Evolutionary conservation across 176 grass and related monocot genomes (phyloP).

Genomic region (Rhynchospora pubera): DNA sequence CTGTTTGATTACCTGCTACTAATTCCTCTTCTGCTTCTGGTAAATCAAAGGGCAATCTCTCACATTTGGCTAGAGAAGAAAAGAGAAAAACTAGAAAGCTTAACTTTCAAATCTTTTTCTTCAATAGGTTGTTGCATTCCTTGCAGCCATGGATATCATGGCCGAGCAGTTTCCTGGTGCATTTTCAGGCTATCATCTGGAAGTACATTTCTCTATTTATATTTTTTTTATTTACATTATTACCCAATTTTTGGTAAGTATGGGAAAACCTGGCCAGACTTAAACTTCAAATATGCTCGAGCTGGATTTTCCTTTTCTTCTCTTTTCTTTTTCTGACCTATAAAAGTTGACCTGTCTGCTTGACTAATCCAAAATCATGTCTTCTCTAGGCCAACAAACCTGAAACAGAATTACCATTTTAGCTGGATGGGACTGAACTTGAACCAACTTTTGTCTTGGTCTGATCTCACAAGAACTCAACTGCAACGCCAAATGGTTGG

Average conservation of each 20-base stretch:
- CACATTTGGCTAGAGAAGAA: no score
- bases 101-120: slow-evolving; percentile 9
- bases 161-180: slow-evolving; percentile 68
- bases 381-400: background rate
- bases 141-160: slow-evolving; percentile 66
- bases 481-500: background rate
- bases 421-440: background rate
- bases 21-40: no score
- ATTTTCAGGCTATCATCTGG: slow-evolving; percentile 58
- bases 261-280: background rate
- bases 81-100: no score
- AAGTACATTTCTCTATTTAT: slow-evolving; percentile 32
- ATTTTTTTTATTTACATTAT: background rate
- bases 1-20: no score
- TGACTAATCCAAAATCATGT: background rate
- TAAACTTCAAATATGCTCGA: background rate
- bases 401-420: background rate
- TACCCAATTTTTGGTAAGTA: background rate
- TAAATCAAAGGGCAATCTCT: no score
- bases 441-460: background rate
- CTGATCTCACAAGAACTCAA: background rate
- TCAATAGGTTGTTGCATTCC: slow-evolving; percentile 72
- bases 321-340: background rate
- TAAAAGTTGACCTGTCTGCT: background rate
- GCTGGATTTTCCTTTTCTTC: background rate